Evolutionary conservation across 1,284 basidiomycete genomes (phyloP).

Genomic region (Ustilago hordei): DNA sequence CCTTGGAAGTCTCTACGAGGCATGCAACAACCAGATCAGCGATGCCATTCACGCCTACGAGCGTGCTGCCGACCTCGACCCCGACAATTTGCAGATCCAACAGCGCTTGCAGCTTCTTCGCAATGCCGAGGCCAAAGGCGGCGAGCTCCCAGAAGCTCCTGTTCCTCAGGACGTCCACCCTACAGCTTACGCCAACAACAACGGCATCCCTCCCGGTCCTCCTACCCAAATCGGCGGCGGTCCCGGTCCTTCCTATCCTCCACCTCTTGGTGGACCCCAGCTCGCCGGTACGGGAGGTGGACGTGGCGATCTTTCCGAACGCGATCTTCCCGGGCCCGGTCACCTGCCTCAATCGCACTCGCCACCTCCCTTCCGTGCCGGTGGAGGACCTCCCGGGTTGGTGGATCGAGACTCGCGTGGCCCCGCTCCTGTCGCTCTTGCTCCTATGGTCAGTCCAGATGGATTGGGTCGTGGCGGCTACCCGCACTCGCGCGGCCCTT

Average conservation of each 20-base stretch:
- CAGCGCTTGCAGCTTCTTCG: constrained; percentile 74
- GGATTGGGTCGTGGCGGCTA: constrained; percentile 36
- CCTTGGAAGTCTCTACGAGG: constrained; percentile 94
- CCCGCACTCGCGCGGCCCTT: constrained; percentile 47
- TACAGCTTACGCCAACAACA: constrained; percentile 77
- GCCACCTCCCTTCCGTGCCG: constrained; percentile 52
- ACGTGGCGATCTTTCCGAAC: constrained; percentile 35
- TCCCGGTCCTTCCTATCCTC: constrained; percentile 37
- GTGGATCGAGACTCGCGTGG: constrained; percentile 54
- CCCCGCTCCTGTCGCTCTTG: constrained; percentile 41
- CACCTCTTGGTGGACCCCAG: constrained; percentile 47
- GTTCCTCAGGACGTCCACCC: constrained; percentile 94
- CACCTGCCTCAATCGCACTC: constrained; percentile 50
- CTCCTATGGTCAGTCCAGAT: constrained; percentile 37
- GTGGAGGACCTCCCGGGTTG: constrained; percentile 45
- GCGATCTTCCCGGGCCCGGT: constrained; percentile 57
- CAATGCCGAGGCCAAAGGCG: constrained; percentile 83
- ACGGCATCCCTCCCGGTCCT: constrained; percentile 55
- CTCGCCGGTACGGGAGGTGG: constrained; percentile 41
- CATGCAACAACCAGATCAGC: constrained; percentile 98
- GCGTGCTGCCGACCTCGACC: constrained; percentile 66
- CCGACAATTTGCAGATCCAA: constrained; percentile 64
- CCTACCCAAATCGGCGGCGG: constrained; percentile 57
- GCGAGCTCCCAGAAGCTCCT: constrained; percentile 82
- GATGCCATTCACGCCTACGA: constrained; percentile 96